Evolutionary conservation across 495 filamentous ascomycete genomes (phyloP), one percentile per base, ranked within the genome.

Genomic region (Geoglossum glabrum): DNA sequence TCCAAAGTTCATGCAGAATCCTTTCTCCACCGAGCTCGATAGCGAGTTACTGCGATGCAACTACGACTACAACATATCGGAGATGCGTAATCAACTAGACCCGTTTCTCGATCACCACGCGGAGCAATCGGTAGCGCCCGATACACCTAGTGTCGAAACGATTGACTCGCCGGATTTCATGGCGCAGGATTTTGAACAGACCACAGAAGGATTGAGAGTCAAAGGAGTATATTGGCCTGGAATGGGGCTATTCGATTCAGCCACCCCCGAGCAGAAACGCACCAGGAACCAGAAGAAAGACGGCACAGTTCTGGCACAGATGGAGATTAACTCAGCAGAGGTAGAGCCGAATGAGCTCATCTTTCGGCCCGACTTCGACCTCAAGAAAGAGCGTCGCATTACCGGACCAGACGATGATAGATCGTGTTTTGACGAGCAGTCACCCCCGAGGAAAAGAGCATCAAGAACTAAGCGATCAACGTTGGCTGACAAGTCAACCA

Each of bases 211-310:
- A 23, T 19, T 46, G 56, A 51, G 30, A 47, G 36, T 46, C 59
- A 95, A 94, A 67, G 89, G 89, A 0, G 68, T 85, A 8, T 66
- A 77, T 50, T 93, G 79, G 74, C 85, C 85, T 3, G 89, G 89
- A 9, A 95, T 95, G 89, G 79, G 82, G 56, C 69, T 90, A 21
- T 94, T 93, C 63, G 89, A 95, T 65, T 83, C 87, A 11, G 89
- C 89, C 8, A 86, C 80, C 0, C 73, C 79, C 56, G 77, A 84
- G 51, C 84, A 84, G 73, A 82, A 82, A 64, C 79, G 84, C 38
- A 86, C 79, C 69, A 79, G 89, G 43, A 95, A 95, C 64, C 89
- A 95, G 67, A 84, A 84, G 60, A 95, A 95, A 64, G 82, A 86
- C 57, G 74, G 72, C 13, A 82, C 76, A 7, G 78, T 86, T 23